A percentile compares a stretch with the other conserved stretches of the same genome.
Conservation (phyloP, 306 rosid genomes). For the Oemleria cerasiformis region DNA sequence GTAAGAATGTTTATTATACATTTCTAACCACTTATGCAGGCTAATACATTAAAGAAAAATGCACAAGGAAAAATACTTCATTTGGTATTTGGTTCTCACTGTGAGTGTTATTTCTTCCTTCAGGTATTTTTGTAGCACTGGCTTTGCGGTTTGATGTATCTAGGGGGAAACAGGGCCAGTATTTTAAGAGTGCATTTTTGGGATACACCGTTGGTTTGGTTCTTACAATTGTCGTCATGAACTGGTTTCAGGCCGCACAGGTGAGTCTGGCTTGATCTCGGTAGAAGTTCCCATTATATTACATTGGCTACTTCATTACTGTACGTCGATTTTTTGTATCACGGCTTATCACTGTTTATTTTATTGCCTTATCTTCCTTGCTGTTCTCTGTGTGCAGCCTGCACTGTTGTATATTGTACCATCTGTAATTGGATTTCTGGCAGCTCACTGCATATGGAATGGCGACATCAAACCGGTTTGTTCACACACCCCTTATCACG, state of each 20-base stretch:
- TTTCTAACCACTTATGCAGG: background rate
- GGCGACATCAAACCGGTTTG: conserved; percentile 93
- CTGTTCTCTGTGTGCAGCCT: conserved; percentile 55
- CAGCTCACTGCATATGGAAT: conserved; percentile 88
- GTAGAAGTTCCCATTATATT: background rate
- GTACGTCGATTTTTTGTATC: background rate
- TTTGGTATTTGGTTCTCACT: conserved; percentile 1
- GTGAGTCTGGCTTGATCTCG: conserved; percentile 36
- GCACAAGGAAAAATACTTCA: background rate
- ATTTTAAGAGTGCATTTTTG: conserved; percentile 87
- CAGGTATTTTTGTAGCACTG: conserved; percentile 95
- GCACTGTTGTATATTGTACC: conserved; percentile 96
- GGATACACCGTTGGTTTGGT: conserved; percentile 80
- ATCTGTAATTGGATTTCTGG: conserved; percentile 87
- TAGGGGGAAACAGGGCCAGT: conserved; percentile 76
- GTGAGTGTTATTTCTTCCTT: conserved; percentile 5
- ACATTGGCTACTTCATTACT: background rate
- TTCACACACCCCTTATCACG: conserved; percentile 11
- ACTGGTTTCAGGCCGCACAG: conserved; percentile 99
- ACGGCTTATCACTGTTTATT: background rate
- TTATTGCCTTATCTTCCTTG: background rate
- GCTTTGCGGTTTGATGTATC: conserved; percentile 97
- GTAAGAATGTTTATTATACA: background rate
- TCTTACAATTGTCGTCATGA: conserved; percentile 93
- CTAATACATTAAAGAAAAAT: background rate